A percentile compares a stretch with the other conserved stretches of the same genome.
These are phyloP conservation scores for Anacardium occidentale DNA, from an alignment of 345 rosid genomes.

Conservation along the genomic window DNA sequence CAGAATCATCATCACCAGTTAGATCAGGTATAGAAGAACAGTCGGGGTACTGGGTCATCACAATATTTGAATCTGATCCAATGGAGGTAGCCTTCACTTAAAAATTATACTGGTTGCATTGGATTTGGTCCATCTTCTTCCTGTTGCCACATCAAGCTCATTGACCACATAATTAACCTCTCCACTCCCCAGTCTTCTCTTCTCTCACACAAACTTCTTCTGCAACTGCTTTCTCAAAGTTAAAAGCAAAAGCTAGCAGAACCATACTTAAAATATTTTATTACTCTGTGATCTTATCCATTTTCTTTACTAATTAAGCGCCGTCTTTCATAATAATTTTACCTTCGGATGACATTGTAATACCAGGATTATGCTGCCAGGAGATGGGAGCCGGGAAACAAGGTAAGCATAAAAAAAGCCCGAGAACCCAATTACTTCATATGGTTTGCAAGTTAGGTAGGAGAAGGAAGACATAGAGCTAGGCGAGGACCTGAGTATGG, in stretches of 20 bases:
- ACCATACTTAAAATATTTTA: background rate
- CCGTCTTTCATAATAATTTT: too few relatives aligned
- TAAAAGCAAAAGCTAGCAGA: background rate
- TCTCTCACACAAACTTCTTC: background rate
- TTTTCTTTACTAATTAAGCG: background rate
- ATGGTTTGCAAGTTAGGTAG: background rate
- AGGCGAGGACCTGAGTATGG: constrained; percentile 1
- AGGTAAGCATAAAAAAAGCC: too few relatives aligned
- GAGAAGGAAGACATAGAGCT: background rate
- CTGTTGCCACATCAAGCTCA: constrained; percentile 30
- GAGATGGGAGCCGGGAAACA: too few relatives aligned
- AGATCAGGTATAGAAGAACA: background rate
- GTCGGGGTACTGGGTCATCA: constrained; percentile 11
- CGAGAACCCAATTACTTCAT: too few relatives aligned
- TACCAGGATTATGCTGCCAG: too few relatives aligned
- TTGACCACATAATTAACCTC: too few relatives aligned
- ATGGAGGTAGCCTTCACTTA: constrained; percentile 20
- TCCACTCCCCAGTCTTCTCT: too few relatives aligned
- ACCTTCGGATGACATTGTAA: too few relatives aligned
- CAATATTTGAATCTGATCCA: constrained; percentile 36
- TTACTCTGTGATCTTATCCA: background rate
- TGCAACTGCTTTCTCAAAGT: background rate
- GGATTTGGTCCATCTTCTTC: too few relatives aligned
- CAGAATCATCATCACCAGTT: background rate
- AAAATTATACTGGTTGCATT: background rate